These are phyloP conservation scores for Lachancea nothofagi DNA, from an alignment of 805 yeast genomes.

Conservation along the genomic window DNA sequence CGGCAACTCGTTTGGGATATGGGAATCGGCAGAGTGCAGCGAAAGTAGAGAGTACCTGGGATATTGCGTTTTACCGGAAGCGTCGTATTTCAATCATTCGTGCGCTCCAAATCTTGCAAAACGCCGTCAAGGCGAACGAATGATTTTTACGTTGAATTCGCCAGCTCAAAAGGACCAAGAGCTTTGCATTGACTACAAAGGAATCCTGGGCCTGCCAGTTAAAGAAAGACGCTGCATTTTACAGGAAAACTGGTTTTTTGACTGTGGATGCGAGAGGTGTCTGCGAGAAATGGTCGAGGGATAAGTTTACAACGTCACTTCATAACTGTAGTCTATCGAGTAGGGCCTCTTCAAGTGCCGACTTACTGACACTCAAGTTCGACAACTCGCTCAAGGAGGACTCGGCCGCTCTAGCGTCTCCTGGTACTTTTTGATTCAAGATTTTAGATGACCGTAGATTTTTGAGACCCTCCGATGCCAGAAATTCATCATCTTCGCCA, in stretches of 20 bases:
- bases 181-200: conserved; percentile 58
- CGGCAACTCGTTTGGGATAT: conserved; percentile 65
- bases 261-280: not conserved
- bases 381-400: conserved; percentile 31
- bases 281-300: not conserved
- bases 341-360: conserved; percentile 40
- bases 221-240: conserved; percentile 24
- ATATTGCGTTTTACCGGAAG: conserved; percentile 53
- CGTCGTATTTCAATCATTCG: conserved; percentile 64
- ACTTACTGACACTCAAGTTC: conserved; percentile 35
- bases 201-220: conserved; percentile 15
- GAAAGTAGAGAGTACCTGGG: conserved; percentile 55
- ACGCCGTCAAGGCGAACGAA: conserved; percentile 33
- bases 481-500: conserved; percentile 8
- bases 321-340: conserved; percentile 32
- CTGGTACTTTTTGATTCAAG: conserved; percentile 14
- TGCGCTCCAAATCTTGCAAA: conserved; percentile 54
- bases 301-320: conserved; percentile 30
- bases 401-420: conserved; percentile 8
- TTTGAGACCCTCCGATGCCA: conserved; percentile 12
- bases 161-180: conserved; percentile 44
- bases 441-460: conserved; percentile 27
- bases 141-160: conserved; percentile 39
- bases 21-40: conserved; percentile 42
- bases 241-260: conserved; percentile 53